These are phyloP conservation scores for Kodamaea jinghongensis DNA, from an alignment of 805 yeast genomes.

Conservation along the genomic window DNA sequence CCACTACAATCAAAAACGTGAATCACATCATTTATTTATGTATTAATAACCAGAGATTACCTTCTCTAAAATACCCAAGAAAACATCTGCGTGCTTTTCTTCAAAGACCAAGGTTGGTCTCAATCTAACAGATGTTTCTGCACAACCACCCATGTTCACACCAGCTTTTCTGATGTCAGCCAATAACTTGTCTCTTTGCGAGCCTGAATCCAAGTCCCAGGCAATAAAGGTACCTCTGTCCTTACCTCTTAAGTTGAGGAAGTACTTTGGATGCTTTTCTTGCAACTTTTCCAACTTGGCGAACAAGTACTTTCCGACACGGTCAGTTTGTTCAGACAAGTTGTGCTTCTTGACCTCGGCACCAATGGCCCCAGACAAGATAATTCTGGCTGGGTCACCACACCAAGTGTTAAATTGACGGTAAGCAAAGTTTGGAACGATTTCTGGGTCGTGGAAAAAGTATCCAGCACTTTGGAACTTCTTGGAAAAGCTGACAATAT, in stretches of 20 bases:
- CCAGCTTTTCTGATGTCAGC: slow-evolving; percentile 60
- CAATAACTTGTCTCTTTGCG: slow-evolving; percentile 61
- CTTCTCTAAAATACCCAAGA: slow-evolving; percentile 44
- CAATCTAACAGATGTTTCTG: slow-evolving; percentile 71
- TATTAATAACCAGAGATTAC: slow-evolving; percentile 32
- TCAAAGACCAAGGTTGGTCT: slow-evolving; percentile 79
- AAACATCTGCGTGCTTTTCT: slow-evolving; percentile 73
- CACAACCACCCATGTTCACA: slow-evolving; percentile 83
- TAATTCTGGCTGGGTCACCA: slow-evolving; percentile 82
- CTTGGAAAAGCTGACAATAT: slow-evolving; percentile 82
- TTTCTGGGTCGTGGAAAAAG: slow-evolving; percentile 71
- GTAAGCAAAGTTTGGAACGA: slow-evolving; percentile 74
- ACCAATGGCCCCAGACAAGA: slow-evolving; percentile 72
- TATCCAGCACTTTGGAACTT: slow-evolving; percentile 89
- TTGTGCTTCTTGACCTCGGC: slow-evolving; percentile 60
- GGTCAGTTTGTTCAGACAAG: slow-evolving; percentile 52
- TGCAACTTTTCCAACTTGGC: slow-evolving; percentile 52
- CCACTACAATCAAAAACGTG: too few relatives aligned
- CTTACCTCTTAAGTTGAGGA: slow-evolving; percentile 68
- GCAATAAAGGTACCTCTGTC: slow-evolving; percentile 78
- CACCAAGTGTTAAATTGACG: slow-evolving; percentile 94
- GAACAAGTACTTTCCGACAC: slow-evolving; percentile 68
- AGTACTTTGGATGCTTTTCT: slow-evolving; percentile 49
- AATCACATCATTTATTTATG: too few relatives aligned
- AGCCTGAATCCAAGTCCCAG: slow-evolving; percentile 60